phyloP scores from a whole-genome alignment of 2,329 filamentous ascomycete species.

The Talaromyces albobiverticillius region DNA sequence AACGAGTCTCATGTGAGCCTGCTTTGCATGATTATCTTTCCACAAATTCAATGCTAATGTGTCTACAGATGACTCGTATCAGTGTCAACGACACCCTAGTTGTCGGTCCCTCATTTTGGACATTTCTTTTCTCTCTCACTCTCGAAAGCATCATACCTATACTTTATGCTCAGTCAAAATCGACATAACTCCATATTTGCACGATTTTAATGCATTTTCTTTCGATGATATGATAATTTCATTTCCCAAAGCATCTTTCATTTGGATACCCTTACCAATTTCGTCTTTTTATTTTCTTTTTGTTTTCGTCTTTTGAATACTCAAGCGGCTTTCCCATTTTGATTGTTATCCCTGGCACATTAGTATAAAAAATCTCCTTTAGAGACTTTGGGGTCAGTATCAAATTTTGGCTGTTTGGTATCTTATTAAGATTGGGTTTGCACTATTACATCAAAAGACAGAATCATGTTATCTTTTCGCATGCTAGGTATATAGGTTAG shows the following conservation, averaged over 20 bases:
- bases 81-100: background rate
- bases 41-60: background rate
- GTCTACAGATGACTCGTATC: background rate
- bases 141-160: background rate
- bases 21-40: background rate
- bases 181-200: background rate
- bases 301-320: conserved; percentile 15
- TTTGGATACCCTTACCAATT: conserved; percentile 18
- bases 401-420: background rate
- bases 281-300: conserved; percentile 27
- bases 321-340: background rate
- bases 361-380: background rate
- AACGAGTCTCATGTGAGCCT: background rate
- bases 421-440: background rate
- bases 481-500: background rate
- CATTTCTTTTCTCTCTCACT: background rate
- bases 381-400: background rate
- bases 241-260: conserved; percentile 15
- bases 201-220: conserved; percentile 7
- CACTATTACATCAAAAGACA: conserved; percentile 2
- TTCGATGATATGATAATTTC: background rate
- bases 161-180: background rate
- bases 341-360: background rate
- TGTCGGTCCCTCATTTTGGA: background rate
- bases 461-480: background rate